Conservation (phyloP, 139 green algal genomes). For the Micromonas commoda region DNA sequence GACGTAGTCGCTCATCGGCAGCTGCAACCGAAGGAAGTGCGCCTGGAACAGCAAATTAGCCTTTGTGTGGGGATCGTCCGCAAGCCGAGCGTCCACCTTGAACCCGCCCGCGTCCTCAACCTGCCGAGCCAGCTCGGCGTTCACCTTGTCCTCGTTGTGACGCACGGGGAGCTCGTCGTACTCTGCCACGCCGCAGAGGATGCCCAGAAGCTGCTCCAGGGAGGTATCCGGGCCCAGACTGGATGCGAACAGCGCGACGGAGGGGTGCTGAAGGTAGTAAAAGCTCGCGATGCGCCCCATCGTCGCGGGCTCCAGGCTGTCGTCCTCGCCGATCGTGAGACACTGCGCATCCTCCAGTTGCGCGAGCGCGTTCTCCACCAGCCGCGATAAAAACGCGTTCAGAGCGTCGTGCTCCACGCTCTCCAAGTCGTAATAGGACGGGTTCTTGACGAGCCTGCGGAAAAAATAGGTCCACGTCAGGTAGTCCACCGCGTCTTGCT, state of each 20-base stretch:
- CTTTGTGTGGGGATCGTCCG: conserved; percentile 92
- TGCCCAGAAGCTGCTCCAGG: conserved; percentile 50
- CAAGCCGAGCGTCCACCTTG: conserved; percentile 2
- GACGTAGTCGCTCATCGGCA: conserved; percentile 90
- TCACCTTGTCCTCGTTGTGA: conserved; percentile 97
- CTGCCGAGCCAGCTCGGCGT: conserved; percentile 55
- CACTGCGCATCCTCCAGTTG: conserved; percentile 71
- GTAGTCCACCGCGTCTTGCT: conserved; percentile 88
- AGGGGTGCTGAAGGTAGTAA: conserved; percentile 92
- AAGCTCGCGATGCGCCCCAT: conserved; percentile 76
- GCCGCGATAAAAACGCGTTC: conserved; percentile 60
- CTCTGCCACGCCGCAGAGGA: conserved; percentile 75
- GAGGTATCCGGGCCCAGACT: conserved; percentile 53
- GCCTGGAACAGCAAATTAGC: conserved; percentile 87
- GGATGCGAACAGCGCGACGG: conserved; percentile 62
- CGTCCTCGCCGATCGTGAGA: conserved; percentile 56
- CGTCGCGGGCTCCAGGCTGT: conserved; percentile 40
- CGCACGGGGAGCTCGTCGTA: conserved; percentile 94
- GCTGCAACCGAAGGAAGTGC: conserved; percentile 67
- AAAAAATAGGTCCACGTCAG: conserved; percentile 96
- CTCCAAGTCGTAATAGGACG: conserved; percentile 88
- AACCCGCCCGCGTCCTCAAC: conserved; percentile 41
- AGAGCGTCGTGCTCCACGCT: conserved; percentile 47
- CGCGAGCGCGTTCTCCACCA: conserved; percentile 65
- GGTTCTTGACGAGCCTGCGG: conserved; percentile 71